These are phyloP conservation scores for Remersonia thermophila DNA, from an alignment of 2,329 filamentous ascomycete species.

Conservation along the genomic window DNA sequence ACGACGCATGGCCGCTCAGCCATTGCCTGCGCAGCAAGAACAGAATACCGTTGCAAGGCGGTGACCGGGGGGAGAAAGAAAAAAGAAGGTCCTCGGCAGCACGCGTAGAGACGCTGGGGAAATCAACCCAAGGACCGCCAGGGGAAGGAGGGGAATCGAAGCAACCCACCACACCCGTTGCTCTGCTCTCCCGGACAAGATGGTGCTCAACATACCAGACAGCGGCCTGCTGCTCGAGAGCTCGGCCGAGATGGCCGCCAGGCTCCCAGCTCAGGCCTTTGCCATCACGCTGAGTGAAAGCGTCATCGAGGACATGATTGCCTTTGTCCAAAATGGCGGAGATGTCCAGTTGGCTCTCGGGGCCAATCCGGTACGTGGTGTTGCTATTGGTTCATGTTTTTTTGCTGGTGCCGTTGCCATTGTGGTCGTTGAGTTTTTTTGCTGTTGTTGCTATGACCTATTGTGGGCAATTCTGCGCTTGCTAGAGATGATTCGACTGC, in stretches of 20 bases:
- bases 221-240: slow-evolving; percentile 45
- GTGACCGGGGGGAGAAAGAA: neutral
- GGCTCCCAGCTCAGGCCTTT: slow-evolving; percentile 43
- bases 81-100: neutral
- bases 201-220: slow-evolving; percentile 42
- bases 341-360: slow-evolving; percentile 46
- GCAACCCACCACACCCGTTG: neutral
- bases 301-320: slow-evolving; percentile 51
- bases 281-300: slow-evolving; percentile 44
- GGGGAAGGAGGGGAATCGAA: slow-evolving; percentile 9
- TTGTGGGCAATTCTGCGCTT: too few relatives aligned
- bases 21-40: too few relatives aligned
- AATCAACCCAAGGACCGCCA: slow-evolving; percentile 3
- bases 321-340: slow-evolving; percentile 43
- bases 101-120: neutral
- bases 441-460: neutral
- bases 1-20: too few relatives aligned
- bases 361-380: slow-evolving; percentile 39
- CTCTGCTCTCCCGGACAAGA: slow-evolving; percentile 12
- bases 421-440: neutral
- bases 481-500: too few relatives aligned
- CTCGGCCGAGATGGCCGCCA: slow-evolving; percentile 31
- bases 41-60: neutral
- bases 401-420: slow-evolving; percentile 4
- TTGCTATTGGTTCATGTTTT: slow-evolving; percentile 4